Conservation (phyloP, 768 basidiomycete species). For the Tylopilus felleus region DNA sequence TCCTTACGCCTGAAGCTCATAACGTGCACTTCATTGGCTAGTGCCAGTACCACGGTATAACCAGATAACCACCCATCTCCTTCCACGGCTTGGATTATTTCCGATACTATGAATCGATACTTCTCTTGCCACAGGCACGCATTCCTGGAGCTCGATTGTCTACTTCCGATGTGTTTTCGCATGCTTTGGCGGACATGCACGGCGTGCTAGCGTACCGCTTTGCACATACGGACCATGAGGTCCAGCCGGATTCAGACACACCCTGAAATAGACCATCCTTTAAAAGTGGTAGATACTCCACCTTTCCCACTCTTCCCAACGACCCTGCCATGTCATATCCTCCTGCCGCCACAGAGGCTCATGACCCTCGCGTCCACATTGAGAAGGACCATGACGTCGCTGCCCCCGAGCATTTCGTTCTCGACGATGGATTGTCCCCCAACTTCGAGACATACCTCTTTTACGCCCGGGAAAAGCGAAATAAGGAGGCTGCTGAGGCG, state of each 20-base stretch:
- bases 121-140: neutral
- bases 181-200: neutral
- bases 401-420: constrained; percentile 16
- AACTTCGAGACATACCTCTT: constrained; percentile 33
- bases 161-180: neutral
- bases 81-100: neutral
- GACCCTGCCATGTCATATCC: constrained; percentile 18
- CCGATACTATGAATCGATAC: neutral
- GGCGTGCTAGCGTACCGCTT: neutral
- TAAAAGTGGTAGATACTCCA: neutral
- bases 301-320: neutral
- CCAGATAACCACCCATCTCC: too few relatives aligned
- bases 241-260: neutral
- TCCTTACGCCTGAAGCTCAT: too few relatives aligned
- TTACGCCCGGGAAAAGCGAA: constrained; percentile 31
- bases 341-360: constrained; percentile 16
- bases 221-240: neutral
- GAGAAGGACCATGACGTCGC: constrained; percentile 1
- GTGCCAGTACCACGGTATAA: too few relatives aligned
- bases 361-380: constrained; percentile 16
- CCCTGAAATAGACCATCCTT: neutral
- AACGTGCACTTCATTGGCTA: too few relatives aligned
- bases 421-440: constrained; percentile 23
- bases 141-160: neutral
- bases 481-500: constrained; percentile 24